Conservation (phyloP, 352 stramenopile genomes). For the Phytophthora litchii region DNA sequence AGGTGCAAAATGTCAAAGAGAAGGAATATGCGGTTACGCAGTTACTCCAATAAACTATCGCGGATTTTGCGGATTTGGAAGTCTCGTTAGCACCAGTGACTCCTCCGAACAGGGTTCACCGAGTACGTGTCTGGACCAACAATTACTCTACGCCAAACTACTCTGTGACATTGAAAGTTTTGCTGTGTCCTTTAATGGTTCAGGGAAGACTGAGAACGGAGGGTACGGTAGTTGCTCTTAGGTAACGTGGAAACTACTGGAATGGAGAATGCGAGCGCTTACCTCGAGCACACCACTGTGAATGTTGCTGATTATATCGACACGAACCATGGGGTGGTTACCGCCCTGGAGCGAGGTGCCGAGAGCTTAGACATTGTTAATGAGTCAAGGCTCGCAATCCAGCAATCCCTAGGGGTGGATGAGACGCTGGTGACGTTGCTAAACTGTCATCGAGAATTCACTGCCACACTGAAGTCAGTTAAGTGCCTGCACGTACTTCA, state of each 20-base stretch:
- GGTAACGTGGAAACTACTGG: conserved; percentile 23
- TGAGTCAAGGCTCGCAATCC: conserved; percentile 14
- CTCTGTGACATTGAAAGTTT: conserved; percentile 1
- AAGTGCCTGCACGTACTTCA: conserved; percentile 4
- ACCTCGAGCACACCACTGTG: conserved; percentile 17
- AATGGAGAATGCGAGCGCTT: conserved; percentile 16
- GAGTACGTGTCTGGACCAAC: not conserved
- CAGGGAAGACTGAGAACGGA: conserved; percentile 13
- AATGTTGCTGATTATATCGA: conserved; percentile 36
- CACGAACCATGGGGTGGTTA: conserved; percentile 2
- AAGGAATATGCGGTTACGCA: conserved; percentile 6
- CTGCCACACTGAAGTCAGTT: not conserved
- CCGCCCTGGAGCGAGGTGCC: not conserved
- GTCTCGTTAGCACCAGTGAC: conserved; percentile 2
- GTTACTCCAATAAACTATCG: conserved; percentile 12
- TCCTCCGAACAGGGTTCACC: not conserved
- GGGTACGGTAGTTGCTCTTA: conserved; percentile 16
- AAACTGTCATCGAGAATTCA: not conserved
- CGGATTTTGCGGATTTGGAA: conserved; percentile 10
- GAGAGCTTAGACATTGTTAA: conserved; percentile 16
- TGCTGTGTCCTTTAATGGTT: conserved; percentile 30
- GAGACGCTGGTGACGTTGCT: conserved; percentile 6
- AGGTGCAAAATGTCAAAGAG: not conserved
- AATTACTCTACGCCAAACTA: not conserved
- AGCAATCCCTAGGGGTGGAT: conserved; percentile 18